Conservation (phyloP, 1,139 yeast species). For the Sugiyamaella novakii region DNA sequence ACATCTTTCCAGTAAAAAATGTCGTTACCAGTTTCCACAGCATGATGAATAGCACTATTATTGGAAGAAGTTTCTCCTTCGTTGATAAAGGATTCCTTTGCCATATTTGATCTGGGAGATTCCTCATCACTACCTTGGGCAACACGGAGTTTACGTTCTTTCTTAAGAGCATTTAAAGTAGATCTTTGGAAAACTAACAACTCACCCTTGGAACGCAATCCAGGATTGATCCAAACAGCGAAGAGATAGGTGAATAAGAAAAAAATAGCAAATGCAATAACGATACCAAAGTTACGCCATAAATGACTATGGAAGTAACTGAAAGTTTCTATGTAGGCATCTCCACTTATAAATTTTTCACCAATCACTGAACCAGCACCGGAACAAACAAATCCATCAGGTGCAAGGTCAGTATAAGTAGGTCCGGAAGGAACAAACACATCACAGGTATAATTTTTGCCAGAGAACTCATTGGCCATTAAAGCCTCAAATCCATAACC, state of each 20-base stretch:
- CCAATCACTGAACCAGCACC: conserved; percentile 70
- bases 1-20: conserved; percentile 81
- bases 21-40: conserved; percentile 40
- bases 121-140: conserved; percentile 39
- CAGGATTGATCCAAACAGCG: conserved; percentile 66
- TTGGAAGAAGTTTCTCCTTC: conserved; percentile 29
- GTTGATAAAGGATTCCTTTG: conserved; percentile 28
- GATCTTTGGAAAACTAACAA: conserved; percentile 65
- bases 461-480: conserved; percentile 63
- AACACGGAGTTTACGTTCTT: conserved; percentile 25
- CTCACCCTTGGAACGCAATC: conserved; percentile 84
- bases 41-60: conserved; percentile 22
- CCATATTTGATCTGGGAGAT: conserved; percentile 19
- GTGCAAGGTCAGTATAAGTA: conserved; percentile 44
- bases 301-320: conserved; percentile 58
- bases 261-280: conserved; percentile 56
- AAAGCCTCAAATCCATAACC: conserved; percentile 69
- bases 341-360: conserved; percentile 55
- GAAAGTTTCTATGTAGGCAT: conserved; percentile 54
- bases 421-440: conserved; percentile 57
- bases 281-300: conserved; percentile 86
- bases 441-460: conserved; percentile 49
- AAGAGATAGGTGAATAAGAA: conserved; percentile 58
- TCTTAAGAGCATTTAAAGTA: conserved; percentile 41
- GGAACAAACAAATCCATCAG: conserved; percentile 54